A percentile compares a stretch with the other conserved stretches of the same genome.
These are phyloP conservation scores for Rhizomucor miehei DNA, from an alignment of 371 early-diverging fungal genomes.

Conservation along the genomic window DNA sequence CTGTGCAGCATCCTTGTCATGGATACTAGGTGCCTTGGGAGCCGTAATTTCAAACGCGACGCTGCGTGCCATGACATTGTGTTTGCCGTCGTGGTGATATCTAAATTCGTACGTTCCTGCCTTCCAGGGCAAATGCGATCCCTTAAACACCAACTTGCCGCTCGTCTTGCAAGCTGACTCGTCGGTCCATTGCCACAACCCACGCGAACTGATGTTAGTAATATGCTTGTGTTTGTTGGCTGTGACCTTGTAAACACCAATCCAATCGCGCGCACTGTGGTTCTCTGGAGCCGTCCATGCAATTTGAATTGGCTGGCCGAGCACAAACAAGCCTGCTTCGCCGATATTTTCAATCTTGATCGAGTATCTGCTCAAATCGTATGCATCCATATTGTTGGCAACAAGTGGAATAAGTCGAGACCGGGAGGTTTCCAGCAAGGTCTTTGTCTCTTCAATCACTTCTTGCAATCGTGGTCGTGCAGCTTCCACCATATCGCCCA, in stretches of 20 bases:
- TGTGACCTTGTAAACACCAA: conserved; percentile 83
- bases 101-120: conserved; percentile 86
- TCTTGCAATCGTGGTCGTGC: conserved; percentile 57
- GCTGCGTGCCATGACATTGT: conserved; percentile 79
- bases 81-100: conserved; percentile 83
- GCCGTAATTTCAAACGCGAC: conserved; percentile 72
- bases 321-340: conserved; percentile 25
- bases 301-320: conserved; percentile 73
- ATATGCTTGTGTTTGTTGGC: conserved; percentile 69
- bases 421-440: conserved; percentile 48
- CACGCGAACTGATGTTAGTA: conserved; percentile 74
- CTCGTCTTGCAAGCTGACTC: conserved; percentile 17
- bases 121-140: conserved; percentile 77
- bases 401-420: conserved; percentile 38
- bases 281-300: conserved; percentile 72
- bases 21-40: conserved; percentile 8
- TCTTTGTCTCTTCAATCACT: conserved; percentile 55
- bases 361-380: conserved; percentile 50
- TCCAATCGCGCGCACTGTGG: conserved; percentile 84
- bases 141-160: conserved; percentile 54
- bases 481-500: conserved; percentile 41
- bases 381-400: conserved; percentile 47
- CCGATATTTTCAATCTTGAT: conserved; percentile 21
- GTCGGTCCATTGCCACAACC: conserved; percentile 54
- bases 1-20: conserved; percentile 19